Conservation (phyloP, 2,329 filamentous ascomycete species). For the Aureobasidium sp. region DNA sequence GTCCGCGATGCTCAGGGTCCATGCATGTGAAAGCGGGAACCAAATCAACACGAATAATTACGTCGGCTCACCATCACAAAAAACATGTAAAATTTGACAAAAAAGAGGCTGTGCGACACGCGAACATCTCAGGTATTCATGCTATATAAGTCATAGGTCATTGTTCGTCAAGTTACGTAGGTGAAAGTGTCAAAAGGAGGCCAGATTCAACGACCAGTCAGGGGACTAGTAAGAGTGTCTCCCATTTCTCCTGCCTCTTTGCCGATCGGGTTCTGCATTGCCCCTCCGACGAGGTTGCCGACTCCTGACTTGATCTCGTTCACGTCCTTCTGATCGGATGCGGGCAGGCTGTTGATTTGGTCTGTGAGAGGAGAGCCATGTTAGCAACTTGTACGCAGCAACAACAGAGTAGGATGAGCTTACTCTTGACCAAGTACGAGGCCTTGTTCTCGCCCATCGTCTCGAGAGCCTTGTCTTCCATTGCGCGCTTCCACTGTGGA, state of each 20-base stretch:
- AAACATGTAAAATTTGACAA: neutral
- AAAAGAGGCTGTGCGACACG: too few relatives aligned
- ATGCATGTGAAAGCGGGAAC: neutral
- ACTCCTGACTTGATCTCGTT: conserved; percentile 29
- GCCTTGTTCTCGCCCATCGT: conserved; percentile 49
- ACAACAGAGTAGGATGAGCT: neutral
- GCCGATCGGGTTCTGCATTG: conserved; percentile 33
- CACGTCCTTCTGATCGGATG: conserved; percentile 30
- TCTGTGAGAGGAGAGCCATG: conserved; percentile 11
- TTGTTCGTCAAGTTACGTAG: neutral
- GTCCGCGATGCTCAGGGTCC: conserved; percentile 1
- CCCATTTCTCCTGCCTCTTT: conserved; percentile 19
- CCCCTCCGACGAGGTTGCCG: conserved; percentile 27
- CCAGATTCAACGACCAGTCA: conserved; percentile 18
- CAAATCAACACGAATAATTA: too few relatives aligned
- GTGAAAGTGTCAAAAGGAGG: neutral
- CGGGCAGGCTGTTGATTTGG: conserved; percentile 24
- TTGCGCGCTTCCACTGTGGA: conserved; percentile 39
- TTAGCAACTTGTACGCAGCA: neutral
- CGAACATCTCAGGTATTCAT: neutral
- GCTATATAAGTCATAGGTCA: neutral
- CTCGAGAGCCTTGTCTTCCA: conserved; percentile 41
- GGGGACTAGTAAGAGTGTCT: conserved; percentile 16
- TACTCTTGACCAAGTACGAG: conserved; percentile 28
- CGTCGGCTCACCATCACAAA: neutral